Evolutionary conservation across 1,284 basidiomycete species (phyloP).

Genomic region (Pseudozyma thailandica): DNA sequence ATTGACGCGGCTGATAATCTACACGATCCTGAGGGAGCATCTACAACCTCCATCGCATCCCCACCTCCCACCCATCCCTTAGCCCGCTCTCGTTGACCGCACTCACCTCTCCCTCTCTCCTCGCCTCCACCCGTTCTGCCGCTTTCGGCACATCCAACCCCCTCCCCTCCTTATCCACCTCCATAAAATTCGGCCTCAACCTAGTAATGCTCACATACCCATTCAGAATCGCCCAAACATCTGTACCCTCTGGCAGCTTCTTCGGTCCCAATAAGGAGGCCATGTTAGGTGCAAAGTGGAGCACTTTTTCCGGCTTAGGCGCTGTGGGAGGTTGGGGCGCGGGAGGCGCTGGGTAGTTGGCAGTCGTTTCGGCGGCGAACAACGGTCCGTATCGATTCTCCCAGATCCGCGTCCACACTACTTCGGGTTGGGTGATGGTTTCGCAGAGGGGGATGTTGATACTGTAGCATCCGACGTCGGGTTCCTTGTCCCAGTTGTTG

Average conservation of each 20-base stretch:
- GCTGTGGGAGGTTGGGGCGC: constrained; percentile 38
- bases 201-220: constrained; percentile 61
- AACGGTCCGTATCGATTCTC: constrained; percentile 53
- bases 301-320: constrained; percentile 38
- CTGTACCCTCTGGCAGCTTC: constrained; percentile 47
- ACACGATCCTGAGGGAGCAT: neutral
- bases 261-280: constrained; percentile 51
- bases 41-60: constrained; percentile 40
- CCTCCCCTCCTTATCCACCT: constrained; percentile 35
- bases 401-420: constrained; percentile 65
- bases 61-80: constrained; percentile 41
- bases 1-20: no score
- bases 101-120: constrained; percentile 1
- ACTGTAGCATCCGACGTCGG: constrained; percentile 54
- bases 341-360: constrained; percentile 25
- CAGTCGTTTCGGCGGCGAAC: constrained; percentile 24
- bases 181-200: constrained; percentile 52
- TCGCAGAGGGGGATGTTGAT: constrained; percentile 65
- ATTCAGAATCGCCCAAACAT: constrained; percentile 62
- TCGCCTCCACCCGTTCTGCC: neutral
- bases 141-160: constrained; percentile 27
- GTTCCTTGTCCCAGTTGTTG: constrained; percentile 54
- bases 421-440: constrained; percentile 50
- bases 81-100: constrained; percentile 1
- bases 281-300: constrained; percentile 64